Conservation (phyloP, 1,284 basidiomycete species). For the Cutaneotrichosporon sp. region DNA sequence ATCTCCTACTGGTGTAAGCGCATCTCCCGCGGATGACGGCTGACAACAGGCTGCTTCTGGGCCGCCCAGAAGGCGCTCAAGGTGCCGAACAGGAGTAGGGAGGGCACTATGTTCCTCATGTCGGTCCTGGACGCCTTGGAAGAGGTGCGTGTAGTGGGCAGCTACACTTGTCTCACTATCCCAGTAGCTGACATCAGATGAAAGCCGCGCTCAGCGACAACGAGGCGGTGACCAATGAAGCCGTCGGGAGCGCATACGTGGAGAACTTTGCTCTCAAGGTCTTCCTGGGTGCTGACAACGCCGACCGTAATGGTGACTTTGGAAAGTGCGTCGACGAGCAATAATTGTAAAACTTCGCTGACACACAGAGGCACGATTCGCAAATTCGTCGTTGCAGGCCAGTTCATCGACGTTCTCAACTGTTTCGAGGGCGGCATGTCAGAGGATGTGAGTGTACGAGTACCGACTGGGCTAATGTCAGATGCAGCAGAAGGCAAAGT, state of each 20-base stretch:
- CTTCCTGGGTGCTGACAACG: constrained; percentile 79
- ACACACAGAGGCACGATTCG: constrained; percentile 42
- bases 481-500: constrained; percentile 50
- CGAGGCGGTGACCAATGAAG: constrained; percentile 78
- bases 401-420: constrained; percentile 48
- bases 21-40: not conserved
- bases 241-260: constrained; percentile 77
- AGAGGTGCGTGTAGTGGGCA: too few relatives aligned
- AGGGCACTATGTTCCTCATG: constrained; percentile 66
- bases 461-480: constrained; percentile 17
- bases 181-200: constrained; percentile 50
- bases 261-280: constrained; percentile 91
- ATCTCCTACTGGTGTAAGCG: constrained; percentile 92
- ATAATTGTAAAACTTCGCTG: too few relatives aligned
- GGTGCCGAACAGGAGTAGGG: constrained; percentile 58
- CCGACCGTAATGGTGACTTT: constrained; percentile 67
- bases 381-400: constrained; percentile 47
- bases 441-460: constrained; percentile 37
- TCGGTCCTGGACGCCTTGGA: constrained; percentile 74
- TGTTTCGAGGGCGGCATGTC: constrained; percentile 44
- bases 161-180: constrained; percentile 20
- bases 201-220: constrained; percentile 68
- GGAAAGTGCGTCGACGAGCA: constrained; percentile 67
- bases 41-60: constrained; percentile 69
- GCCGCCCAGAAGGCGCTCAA: constrained; percentile 82